phyloP scores from a whole-genome alignment of 2,329 filamentous ascomycete species.

The Leptographium lundbergii region DNA sequence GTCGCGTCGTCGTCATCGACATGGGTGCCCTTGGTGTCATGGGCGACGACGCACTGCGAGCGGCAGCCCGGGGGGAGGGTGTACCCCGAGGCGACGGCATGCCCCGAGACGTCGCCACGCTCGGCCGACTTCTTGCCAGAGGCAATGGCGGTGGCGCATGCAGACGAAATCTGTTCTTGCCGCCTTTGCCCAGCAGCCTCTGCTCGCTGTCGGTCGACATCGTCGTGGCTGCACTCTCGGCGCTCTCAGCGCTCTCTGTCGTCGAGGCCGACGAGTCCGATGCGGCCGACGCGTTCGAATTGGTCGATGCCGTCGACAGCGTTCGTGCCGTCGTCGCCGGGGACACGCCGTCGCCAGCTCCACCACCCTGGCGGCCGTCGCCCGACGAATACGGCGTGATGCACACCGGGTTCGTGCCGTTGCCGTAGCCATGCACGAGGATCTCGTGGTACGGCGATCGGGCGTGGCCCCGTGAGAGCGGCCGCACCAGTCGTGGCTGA shows the following conservation, averaged over 20 bases:
- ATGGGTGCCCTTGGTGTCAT: neutral
- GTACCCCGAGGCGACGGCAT: no score
- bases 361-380: neutral
- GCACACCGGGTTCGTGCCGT: conserved; percentile 29
- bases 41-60: neutral
- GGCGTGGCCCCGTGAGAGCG: neutral
- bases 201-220: neutral
- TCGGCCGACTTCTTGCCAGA: neutral
- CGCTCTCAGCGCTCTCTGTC: neutral
- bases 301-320: conserved; percentile 15
- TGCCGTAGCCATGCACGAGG: conserved; percentile 39
- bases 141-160: neutral
- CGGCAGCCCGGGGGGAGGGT: neutral
- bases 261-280: conserved; percentile 6
- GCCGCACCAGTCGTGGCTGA: neutral
- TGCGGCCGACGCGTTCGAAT: conserved; percentile 9
- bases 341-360: conserved; percentile 9
- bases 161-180: no score
- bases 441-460: conserved; percentile 33
- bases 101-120: neutral
- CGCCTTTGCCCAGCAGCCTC: neutral
- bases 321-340: conserved; percentile 12
- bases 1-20: neutral
- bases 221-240: neutral
- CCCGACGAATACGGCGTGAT: neutral